phyloP scores from a whole-genome alignment of 495 filamentous ascomycete genomes.

The Durotheca rogersii region DNA sequence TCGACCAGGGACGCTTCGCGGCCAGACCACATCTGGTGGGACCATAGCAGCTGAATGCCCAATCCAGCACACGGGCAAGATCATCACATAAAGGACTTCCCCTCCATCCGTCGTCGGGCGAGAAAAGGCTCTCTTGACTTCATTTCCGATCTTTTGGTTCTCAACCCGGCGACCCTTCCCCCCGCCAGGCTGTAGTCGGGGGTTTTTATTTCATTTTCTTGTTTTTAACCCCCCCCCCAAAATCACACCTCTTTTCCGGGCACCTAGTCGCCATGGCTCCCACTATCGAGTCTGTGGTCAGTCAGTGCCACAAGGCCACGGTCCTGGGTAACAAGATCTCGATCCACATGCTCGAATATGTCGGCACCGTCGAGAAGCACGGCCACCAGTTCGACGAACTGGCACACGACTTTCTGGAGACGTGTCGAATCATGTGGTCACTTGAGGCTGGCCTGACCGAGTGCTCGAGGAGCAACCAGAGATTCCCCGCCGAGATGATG shows the following conservation, averaged over 20 bases:
- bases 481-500: slow-evolving; percentile 49
- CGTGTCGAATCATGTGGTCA: slow-evolving; percentile 52
- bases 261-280: slow-evolving; percentile 18
- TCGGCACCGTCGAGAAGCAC: slow-evolving; percentile 48
- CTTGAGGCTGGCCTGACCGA: slow-evolving; percentile 54
- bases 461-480: slow-evolving; percentile 36
- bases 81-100: neutral
- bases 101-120: neutral
- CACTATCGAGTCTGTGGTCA: slow-evolving; percentile 25
- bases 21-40: neutral
- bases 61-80: neutral
- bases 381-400: slow-evolving; percentile 50
- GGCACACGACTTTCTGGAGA: slow-evolving; percentile 53
- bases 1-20: neutral
- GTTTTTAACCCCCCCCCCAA: too few relatives aligned
- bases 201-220: too few relatives aligned
- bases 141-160: neutral
- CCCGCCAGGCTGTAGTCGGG: too few relatives aligned
- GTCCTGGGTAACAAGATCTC: slow-evolving; percentile 52
- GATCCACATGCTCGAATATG: slow-evolving; percentile 57
- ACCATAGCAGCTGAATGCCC: neutral
- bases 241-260: too few relatives aligned
- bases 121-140: neutral
- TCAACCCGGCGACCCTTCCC: neutral
- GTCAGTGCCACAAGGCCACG: slow-evolving; percentile 41